Conservation (phyloP, 768 basidiomycete species). For the Leucogyrophana mollusca region DNA sequence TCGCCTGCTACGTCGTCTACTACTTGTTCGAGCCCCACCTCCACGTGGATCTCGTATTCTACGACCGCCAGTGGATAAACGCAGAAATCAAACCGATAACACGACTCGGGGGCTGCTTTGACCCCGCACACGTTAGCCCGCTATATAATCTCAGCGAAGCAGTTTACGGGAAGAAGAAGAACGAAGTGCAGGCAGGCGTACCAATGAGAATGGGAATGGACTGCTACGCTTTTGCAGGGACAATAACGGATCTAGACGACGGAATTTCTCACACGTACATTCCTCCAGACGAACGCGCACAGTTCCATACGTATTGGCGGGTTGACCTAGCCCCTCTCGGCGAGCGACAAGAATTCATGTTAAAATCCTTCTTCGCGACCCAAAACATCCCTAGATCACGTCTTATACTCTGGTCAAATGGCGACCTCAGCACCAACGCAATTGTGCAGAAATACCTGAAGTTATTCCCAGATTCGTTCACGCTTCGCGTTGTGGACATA, state of each 20-base stretch:
- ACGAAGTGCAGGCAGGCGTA: conserved; percentile 80
- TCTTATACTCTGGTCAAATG: conserved; percentile 94
- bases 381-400: conserved; percentile 66
- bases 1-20: conserved; percentile 45
- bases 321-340: conserved; percentile 79
- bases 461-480: conserved; percentile 69
- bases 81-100: conserved; percentile 65
- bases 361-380: conserved; percentile 92
- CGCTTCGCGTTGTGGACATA: conserved; percentile 67
- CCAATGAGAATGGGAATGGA: conserved; percentile 78
- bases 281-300: conserved; percentile 46
- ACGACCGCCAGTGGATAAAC: conserved; percentile 71
- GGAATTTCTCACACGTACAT: conserved; percentile 11
- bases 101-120: conserved; percentile 75
- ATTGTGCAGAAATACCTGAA: conserved; percentile 61
- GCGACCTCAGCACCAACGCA: conserved; percentile 55
- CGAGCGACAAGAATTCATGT: conserved; percentile 81
- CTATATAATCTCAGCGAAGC: conserved; percentile 67
- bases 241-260: conserved; percentile 44
- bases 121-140: conserved; percentile 54
- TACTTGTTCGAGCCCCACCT: conserved; percentile 62
- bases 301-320: conserved; percentile 95
- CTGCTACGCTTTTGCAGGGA: conserved; percentile 91
- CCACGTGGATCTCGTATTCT: conserved; percentile 83
- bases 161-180: conserved; percentile 60